These are phyloP conservation scores for Clohesyomyces aquaticus DNA, from an alignment of 495 filamentous ascomycete genomes.

Conservation along the genomic window DNA sequence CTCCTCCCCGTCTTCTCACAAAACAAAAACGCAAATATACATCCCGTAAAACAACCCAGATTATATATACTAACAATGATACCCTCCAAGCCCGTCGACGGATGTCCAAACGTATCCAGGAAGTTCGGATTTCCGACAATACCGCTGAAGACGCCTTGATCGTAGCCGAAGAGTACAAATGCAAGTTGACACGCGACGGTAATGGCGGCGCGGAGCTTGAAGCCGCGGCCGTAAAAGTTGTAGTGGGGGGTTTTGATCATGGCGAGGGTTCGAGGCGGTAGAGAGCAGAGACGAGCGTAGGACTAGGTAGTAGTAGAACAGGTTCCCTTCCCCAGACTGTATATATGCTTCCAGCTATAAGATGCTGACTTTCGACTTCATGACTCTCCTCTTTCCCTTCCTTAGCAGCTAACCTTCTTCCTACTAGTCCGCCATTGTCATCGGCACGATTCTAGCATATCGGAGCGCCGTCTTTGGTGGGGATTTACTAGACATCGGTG, in stretches of 20 bases:
- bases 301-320: not conserved
- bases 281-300: too few relatives aligned
- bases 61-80: conserved; percentile 48
- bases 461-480: too few relatives aligned
- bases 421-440: too few relatives aligned
- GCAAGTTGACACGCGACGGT: conserved; percentile 45
- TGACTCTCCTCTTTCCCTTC: too few relatives aligned
- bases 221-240: conserved; percentile 37
- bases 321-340: not conserved
- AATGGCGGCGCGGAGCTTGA: conserved; percentile 42
- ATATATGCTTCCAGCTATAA: too few relatives aligned
- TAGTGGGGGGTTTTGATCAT: conserved; percentile 22
- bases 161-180: conserved; percentile 53
- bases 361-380: too few relatives aligned
- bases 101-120: conserved; percentile 46
- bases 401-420: too few relatives aligned
- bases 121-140: conserved; percentile 56
- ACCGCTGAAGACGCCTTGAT: conserved; percentile 59
- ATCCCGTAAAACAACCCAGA: conserved; percentile 44
- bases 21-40: conserved; percentile 42
- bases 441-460: too few relatives aligned
- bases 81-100: conserved; percentile 33
- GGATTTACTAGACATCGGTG: too few relatives aligned
- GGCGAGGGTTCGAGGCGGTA: not conserved
- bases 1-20: conserved; percentile 43